phyloP scores from a whole-genome alignment of 2,329 filamentous ascomycete genomes.

The Trichoderma brevicompactum region DNA sequence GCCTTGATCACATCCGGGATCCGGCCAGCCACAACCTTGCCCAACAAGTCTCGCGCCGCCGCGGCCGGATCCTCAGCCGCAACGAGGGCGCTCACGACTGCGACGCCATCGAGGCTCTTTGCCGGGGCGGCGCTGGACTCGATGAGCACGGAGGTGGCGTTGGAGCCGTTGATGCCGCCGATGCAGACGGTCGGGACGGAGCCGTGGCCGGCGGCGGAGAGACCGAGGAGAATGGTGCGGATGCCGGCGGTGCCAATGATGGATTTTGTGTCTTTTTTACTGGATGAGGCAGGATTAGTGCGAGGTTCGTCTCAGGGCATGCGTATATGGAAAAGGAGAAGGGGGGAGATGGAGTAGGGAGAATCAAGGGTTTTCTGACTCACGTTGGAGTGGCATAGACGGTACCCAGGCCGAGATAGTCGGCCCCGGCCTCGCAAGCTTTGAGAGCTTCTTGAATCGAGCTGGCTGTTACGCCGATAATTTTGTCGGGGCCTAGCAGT shows the following conservation, averaged over 20 bases:
- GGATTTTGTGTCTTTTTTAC: constrained; percentile 82
- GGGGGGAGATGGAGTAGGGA: background rate
- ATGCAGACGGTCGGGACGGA: constrained; percentile 76
- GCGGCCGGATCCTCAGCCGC: constrained; percentile 68
- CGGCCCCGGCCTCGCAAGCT: constrained; percentile 76
- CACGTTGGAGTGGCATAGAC: constrained; percentile 84
- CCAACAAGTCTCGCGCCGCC: constrained; percentile 62
- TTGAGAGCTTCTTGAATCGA: constrained; percentile 71
- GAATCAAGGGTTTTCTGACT: constrained; percentile 36
- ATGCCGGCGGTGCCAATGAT: constrained; percentile 62
- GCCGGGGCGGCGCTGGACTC: constrained; percentile 58
- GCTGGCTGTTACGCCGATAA: constrained; percentile 88
- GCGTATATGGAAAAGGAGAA: constrained; percentile 9
- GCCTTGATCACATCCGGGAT: constrained; percentile 57
- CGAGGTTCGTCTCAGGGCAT: background rate
- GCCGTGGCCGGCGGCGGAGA: constrained; percentile 54
- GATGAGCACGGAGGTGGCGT: constrained; percentile 73
- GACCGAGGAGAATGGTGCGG: constrained; percentile 56
- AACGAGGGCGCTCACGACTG: constrained; percentile 88
- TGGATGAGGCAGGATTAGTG: constrained; percentile 39
- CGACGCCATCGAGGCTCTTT: constrained; percentile 77
- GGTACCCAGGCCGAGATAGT: constrained; percentile 90
- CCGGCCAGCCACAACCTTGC: constrained; percentile 54
- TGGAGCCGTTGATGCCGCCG: constrained; percentile 80
- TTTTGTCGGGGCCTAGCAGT: constrained; percentile 74